Base-by-base conservation (phyloP, 257 asterid species). In the Nicotiana benthamiana region DNA sequence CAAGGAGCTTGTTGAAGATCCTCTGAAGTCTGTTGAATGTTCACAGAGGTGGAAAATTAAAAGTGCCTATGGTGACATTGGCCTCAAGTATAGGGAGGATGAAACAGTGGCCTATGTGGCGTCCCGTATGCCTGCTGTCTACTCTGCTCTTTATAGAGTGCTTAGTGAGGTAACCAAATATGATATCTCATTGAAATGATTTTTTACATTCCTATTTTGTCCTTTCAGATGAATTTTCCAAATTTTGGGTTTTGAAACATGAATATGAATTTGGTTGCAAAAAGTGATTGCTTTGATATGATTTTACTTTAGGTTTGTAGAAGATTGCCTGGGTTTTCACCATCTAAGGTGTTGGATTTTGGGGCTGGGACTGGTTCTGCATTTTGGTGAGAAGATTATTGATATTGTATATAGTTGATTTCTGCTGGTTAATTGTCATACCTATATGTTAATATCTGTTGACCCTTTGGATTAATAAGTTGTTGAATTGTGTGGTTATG, bases 321-420 rank as follows among this genome's bases (percentile, higher is more conserved):
- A 89, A 90, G 99, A 85, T 85, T 92, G 75, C 99, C 98, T 27
- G 97, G 85, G 59, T 92, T 92, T 83, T 80, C 87, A 72, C 99
- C 99, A 20, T 86, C 94, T 79, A 92, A 87, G 85, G 96, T 95
- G 57, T 93, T 95, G 68, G 98, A 95, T 87, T 95, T 95, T 86
- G 99, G 99, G 82, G 97, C 99, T 5, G 99, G 99, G 85, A 91
- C 99, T 85, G 94, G 99, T 83, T 91, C 99, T 59, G 99, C 98
- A 36, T 85, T 95, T 80, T 95, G 99, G 99, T 95, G 85, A 87
- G 99, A 75, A 61, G 85, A 80, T 75, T 36, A 36, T 15, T 36
- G 9, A 7, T 7, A 40, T 36, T 36, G 43, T 36, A 7, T 30
- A 0, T 34, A 34, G 40, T 32, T 27, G 22, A 22, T 40, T 56